Evolutionary conservation across 768 basidiomycete species (phyloP).

Genomic region (Dioszegia aurantiaca): DNA sequence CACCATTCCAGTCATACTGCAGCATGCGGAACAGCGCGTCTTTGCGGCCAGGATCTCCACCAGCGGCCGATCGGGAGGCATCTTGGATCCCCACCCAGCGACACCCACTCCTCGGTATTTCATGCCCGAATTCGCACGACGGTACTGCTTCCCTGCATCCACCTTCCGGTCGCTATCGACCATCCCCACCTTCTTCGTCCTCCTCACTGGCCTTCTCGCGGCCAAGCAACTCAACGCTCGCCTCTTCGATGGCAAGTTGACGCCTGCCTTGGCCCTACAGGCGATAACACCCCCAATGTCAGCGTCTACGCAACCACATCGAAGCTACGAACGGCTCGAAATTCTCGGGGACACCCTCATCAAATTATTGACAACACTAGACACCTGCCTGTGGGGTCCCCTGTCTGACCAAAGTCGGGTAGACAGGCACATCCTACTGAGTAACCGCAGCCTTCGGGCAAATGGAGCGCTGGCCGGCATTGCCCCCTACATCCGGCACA

Average conservation of each 20-base stretch:
- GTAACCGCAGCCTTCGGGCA: slow-evolving; percentile 23
- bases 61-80: slow-evolving; percentile 23
- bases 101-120: background rate
- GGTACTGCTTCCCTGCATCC: slow-evolving; percentile 29
- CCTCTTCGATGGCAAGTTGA: slow-evolving; percentile 14
- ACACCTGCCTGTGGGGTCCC: slow-evolving; percentile 17
- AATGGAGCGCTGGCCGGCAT: slow-evolving; percentile 21
- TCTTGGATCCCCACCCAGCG: slow-evolving; percentile 5
- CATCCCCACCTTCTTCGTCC: slow-evolving; percentile 26
- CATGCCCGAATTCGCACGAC: slow-evolving; percentile 24
- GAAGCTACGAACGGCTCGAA: slow-evolving; percentile 38
- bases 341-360: slow-evolving; percentile 40
- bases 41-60: slow-evolving; percentile 18
- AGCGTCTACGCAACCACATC: background rate
- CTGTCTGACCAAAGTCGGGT: slow-evolving; percentile 9
- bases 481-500: slow-evolving; percentile 22
- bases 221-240: slow-evolving; percentile 20
- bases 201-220: slow-evolving; percentile 25
- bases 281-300: slow-evolving; percentile 24
- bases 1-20: background rate
- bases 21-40: slow-evolving; percentile 20
- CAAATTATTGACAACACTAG: slow-evolving; percentile 27
- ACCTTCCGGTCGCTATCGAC: slow-evolving; percentile 26
- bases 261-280: slow-evolving; percentile 11
- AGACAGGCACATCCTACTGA: slow-evolving; percentile 24